These are phyloP conservation scores for Penicillium manginii DNA, from an alignment of 495 filamentous ascomycete genomes.

Conservation along the genomic window DNA sequence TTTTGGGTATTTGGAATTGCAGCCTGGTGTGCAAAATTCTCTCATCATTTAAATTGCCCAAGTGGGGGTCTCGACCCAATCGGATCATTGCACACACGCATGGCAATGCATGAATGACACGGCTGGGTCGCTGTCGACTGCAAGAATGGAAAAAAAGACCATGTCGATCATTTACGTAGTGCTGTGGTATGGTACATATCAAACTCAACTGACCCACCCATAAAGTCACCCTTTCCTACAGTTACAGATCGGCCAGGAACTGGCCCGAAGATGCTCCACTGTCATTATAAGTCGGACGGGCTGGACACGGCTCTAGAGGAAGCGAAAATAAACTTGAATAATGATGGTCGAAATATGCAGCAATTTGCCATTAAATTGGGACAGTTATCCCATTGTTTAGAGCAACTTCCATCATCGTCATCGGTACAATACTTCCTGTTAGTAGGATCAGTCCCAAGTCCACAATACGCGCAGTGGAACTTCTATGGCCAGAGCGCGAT, in stretches of 20 bases:
- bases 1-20: slow-evolving; percentile 17
- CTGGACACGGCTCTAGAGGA: slow-evolving; percentile 7
- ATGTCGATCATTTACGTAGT: slow-evolving; percentile 1
- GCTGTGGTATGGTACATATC: slow-evolving; percentile 3
- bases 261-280: slow-evolving; percentile 13
- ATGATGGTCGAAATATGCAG: neutral
- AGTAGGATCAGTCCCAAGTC: too few species aligned
- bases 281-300: slow-evolving; percentile 3
- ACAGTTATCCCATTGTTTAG: neutral
- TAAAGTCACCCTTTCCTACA: neutral
- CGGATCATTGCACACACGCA: slow-evolving; percentile 1
- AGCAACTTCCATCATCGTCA: too few species aligned
- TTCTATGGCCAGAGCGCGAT: too few species aligned
- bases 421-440: too few species aligned
- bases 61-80: slow-evolving; percentile 21
- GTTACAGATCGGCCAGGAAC: slow-evolving; percentile 12
- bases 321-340: neutral
- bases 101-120: slow-evolving; percentile 18
- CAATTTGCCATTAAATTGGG: slow-evolving; percentile 19
- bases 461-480: too few species aligned
- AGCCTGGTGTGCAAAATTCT: slow-evolving; percentile 1
- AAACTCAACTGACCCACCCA: neutral
- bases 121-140: slow-evolving; percentile 18
- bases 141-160: slow-evolving; percentile 1
- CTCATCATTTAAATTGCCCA: neutral